phyloP scores from a whole-genome alignment of 495 filamentous ascomycete species.

The Aspergillus wentii region DNA sequence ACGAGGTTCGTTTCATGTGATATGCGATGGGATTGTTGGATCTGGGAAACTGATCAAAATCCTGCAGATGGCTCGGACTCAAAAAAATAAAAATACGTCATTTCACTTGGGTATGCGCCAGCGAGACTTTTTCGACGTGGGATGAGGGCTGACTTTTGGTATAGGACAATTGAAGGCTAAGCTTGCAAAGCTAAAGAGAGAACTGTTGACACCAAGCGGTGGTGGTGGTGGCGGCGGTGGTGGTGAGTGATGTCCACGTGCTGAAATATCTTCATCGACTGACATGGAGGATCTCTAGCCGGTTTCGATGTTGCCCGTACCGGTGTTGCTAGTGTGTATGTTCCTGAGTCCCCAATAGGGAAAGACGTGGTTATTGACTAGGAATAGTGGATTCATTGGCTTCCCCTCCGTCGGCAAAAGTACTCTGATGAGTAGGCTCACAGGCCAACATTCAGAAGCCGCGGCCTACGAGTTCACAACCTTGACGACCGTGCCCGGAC shows the following conservation, averaged over 20 bases:
- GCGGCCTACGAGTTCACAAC: slow-evolving; percentile 99
- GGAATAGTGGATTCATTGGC: slow-evolving; percentile 51
- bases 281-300: slow-evolving; percentile 38
- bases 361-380: slow-evolving; percentile 9
- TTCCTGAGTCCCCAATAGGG: slow-evolving; percentile 15
- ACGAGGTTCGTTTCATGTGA: slow-evolving; percentile 57
- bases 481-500: slow-evolving; percentile 92
- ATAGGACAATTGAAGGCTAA: slow-evolving; percentile 94
- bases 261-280: slow-evolving; percentile 10
- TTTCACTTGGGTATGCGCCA: slow-evolving; percentile 61
- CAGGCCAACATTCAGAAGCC: slow-evolving; percentile 93
- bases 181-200: slow-evolving; percentile 93
- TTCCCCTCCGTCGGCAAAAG: slow-evolving; percentile 98
- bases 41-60: slow-evolving; percentile 12
- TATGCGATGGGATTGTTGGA: too few species aligned
- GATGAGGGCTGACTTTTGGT: slow-evolving; percentile 21
- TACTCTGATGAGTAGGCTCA: slow-evolving; percentile 91
- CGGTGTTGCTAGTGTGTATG: slow-evolving; percentile 91
- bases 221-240: slow-evolving; percentile 76
- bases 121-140: slow-evolving; percentile 3
- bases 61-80: slow-evolving; percentile 80
- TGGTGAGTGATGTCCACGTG: slow-evolving; percentile 41
- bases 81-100: slow-evolving; percentile 97
- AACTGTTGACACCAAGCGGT: slow-evolving; percentile 80
- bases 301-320: slow-evolving; percentile 98